These are phyloP conservation scores for Gaeumannomyces sp. DNA, from an alignment of 2,329 filamentous ascomycete genomes.

Conservation along the genomic window DNA sequence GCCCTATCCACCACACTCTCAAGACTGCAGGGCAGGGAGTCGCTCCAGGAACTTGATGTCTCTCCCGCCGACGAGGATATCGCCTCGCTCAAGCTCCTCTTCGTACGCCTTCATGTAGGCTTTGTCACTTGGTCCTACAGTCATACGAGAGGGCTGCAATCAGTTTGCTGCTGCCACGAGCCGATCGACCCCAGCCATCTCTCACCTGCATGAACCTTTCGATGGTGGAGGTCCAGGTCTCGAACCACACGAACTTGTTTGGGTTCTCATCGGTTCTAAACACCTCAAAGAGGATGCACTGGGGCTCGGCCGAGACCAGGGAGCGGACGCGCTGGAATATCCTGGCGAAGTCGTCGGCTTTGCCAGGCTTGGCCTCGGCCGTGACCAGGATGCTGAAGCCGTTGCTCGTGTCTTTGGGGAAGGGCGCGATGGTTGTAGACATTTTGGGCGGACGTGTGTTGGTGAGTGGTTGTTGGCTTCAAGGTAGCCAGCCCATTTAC, in stretches of 20 bases:
- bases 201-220: background rate
- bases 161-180: background rate
- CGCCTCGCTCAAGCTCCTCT: background rate
- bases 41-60: background rate
- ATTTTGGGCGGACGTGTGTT: background rate
- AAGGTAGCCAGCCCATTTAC: no score
- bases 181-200: background rate
- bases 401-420: background rate
- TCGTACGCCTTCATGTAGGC: background rate
- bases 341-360: background rate
- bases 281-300: background rate
- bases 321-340: background rate
- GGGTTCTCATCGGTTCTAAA: background rate
- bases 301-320: background rate
- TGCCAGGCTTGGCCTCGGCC: background rate
- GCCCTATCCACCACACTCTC: no score
- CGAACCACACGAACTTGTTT: background rate
- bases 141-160: background rate
- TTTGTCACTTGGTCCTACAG: background rate
- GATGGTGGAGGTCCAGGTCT: slow-evolving; percentile 1
- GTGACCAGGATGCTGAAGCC: background rate
- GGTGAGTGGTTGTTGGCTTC: background rate
- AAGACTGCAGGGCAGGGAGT: background rate
- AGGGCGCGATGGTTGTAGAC: background rate
- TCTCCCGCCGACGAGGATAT: background rate